A percentile compares a stretch with the other conserved stretches of the same genome.
Evolutionary conservation across 805 yeast genomes (phyloP).

Genomic region (Pichia rugopelliculosa): DNA sequence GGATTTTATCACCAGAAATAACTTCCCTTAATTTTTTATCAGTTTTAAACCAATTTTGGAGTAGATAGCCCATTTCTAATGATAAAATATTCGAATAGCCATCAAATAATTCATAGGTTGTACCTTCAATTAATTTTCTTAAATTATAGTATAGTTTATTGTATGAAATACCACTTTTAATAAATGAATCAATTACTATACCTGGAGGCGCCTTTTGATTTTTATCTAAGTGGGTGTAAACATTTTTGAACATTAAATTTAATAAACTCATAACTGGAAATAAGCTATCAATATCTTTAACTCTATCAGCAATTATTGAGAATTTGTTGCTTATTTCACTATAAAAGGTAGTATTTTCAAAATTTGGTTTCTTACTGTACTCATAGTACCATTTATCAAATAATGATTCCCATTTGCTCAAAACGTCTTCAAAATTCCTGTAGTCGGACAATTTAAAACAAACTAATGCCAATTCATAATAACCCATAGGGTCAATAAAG

Average conservation of each 20-base stretch:
- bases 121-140: slow-evolving; percentile 55
- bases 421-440: slow-evolving; percentile 75
- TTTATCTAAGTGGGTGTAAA: slow-evolving; percentile 26
- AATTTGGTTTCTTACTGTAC: slow-evolving; percentile 20
- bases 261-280: slow-evolving; percentile 72
- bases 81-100: slow-evolving; percentile 34
- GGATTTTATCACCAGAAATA: slow-evolving; percentile 40
- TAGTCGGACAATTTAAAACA: slow-evolving; percentile 81
- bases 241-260: slow-evolving; percentile 53
- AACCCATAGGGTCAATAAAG: slow-evolving; percentile 81
- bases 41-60: slow-evolving; percentile 57
- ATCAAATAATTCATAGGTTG: slow-evolving; percentile 43
- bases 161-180: slow-evolving; percentile 55
- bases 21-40: slow-evolving; percentile 59
- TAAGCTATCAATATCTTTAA: slow-evolving; percentile 63
- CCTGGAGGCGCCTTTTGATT: slow-evolving; percentile 33
- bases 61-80: slow-evolving; percentile 56
- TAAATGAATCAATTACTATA: slow-evolving; percentile 51
- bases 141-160: slow-evolving; percentile 60
- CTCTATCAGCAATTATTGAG: slow-evolving; percentile 45
- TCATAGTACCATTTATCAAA: slow-evolving; percentile 43
- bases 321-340: slow-evolving; percentile 33
- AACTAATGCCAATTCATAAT: slow-evolving; percentile 70
- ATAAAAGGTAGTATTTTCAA: slow-evolving; percentile 32
- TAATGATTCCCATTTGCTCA: slow-evolving; percentile 70